A percentile compares a stretch with the other conserved stretches of the same genome.
phyloP scores from a whole-genome alignment of 2,329 filamentous ascomycete genomes.

The Allantophomopsis lycopodina region DNA sequence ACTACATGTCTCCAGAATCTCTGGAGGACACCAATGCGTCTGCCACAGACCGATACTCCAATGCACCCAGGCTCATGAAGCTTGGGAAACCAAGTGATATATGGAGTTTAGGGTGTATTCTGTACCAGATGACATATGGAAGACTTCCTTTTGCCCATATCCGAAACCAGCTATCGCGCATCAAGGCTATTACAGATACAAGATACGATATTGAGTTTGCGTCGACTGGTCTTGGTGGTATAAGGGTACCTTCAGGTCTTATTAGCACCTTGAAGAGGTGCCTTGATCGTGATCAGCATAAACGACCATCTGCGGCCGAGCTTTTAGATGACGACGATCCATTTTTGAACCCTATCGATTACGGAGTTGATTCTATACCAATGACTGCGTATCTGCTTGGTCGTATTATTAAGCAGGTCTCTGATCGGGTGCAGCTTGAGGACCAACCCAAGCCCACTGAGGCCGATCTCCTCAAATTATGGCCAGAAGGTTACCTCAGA shows the following conservation, averaged over 20 bases:
- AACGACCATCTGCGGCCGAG: slow-evolving; percentile 50
- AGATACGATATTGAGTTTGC: slow-evolving; percentile 62
- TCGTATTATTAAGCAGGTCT: slow-evolving; percentile 47
- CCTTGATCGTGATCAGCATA: slow-evolving; percentile 45
- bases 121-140: slow-evolving; percentile 98
- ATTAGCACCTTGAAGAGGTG: slow-evolving; percentile 49
- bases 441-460: slow-evolving; percentile 36
- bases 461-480: slow-evolving; percentile 36
- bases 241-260: slow-evolving; percentile 42
- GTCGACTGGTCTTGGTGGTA: slow-evolving; percentile 51
- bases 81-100: slow-evolving; percentile 92
- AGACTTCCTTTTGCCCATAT: slow-evolving; percentile 91
- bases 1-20: slow-evolving; percentile 96
- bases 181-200: slow-evolving; percentile 76
- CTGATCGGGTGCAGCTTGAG: slow-evolving; percentile 34
- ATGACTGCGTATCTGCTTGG: slow-evolving; percentile 48
- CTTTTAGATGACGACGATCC: slow-evolving; percentile 43
- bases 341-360: slow-evolving; percentile 49
- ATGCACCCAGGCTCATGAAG: slow-evolving; percentile 68
- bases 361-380: slow-evolving; percentile 36
- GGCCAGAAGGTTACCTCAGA: slow-evolving; percentile 48
- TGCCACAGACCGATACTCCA: slow-evolving; percentile 19
- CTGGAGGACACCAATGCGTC: slow-evolving; percentile 71
- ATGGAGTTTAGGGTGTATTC: slow-evolving; percentile 90
- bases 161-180: slow-evolving; percentile 70